phyloP scores from a whole-genome alignment of 2,329 filamentous ascomycete species.

The Metarhizium rileyi region DNA sequence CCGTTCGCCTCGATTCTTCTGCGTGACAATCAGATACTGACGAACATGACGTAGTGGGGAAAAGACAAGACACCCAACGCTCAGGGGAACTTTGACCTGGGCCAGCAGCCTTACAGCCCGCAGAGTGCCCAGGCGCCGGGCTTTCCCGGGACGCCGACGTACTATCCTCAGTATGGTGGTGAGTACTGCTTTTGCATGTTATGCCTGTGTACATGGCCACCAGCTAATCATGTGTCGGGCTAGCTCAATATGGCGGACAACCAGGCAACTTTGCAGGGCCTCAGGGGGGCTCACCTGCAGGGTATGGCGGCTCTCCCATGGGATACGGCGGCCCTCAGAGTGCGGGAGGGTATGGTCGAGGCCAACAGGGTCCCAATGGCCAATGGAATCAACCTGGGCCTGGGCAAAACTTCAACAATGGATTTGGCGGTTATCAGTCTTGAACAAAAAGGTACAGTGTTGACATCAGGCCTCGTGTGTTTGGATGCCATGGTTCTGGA shows the following conservation, averaged over 20 bases:
- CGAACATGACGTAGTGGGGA: slow-evolving; percentile 62
- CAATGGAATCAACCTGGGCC: slow-evolving; percentile 45
- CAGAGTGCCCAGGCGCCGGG: slow-evolving; percentile 63
- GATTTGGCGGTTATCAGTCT: slow-evolving; percentile 54
- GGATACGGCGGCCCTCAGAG: slow-evolving; percentile 63
- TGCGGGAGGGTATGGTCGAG: slow-evolving; percentile 77
- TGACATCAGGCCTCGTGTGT: slow-evolving; percentile 2
- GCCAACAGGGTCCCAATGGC: slow-evolving; percentile 48
- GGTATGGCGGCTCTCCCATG: slow-evolving; percentile 58
- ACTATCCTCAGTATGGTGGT: slow-evolving; percentile 92
- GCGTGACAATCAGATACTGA: not conserved
- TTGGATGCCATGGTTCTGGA: slow-evolving; percentile 3
- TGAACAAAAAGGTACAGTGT: slow-evolving; percentile 22
- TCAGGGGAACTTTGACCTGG: slow-evolving; percentile 60
- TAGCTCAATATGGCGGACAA: slow-evolving; percentile 52
- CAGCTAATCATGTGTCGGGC: slow-evolving; percentile 7
- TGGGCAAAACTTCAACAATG: slow-evolving; percentile 49
- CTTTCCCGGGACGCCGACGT: slow-evolving; percentile 72
- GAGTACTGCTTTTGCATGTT: slow-evolving; percentile 25
- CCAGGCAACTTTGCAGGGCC: slow-evolving; percentile 57
- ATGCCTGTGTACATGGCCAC: not conserved
- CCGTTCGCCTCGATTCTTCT: slow-evolving; percentile 15
- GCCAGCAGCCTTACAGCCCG: slow-evolving; percentile 53
- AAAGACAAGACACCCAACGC: slow-evolving; percentile 89
- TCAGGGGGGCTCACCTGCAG: slow-evolving; percentile 50